phyloP scores from a whole-genome alignment of 2,329 filamentous ascomycete genomes.

The Arthrobotrys sphaeroides region DNA sequence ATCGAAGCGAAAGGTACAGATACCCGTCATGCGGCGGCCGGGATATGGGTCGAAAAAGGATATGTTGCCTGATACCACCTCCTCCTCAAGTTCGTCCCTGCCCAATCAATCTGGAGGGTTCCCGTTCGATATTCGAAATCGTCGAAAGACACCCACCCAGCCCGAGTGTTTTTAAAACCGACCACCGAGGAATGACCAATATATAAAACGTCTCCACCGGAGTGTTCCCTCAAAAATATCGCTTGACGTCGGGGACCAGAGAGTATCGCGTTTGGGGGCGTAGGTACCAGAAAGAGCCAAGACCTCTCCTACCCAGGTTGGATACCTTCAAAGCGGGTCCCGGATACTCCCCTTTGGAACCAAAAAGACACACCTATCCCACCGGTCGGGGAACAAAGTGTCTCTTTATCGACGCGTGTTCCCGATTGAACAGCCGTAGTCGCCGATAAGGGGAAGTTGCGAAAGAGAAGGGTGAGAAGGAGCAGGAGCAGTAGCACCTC shows the following conservation, averaged over 20 bases:
- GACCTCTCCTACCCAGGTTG: slow-evolving; percentile 5
- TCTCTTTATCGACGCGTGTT: slow-evolving; percentile 33
- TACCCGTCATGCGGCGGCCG: slow-evolving; percentile 32
- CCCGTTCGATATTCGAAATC: no score
- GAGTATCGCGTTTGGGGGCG: neutral
- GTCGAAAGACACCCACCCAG: no score
- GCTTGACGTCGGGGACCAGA: neutral
- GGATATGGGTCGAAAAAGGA: neutral
- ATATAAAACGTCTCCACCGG: no score
- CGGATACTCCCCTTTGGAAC: neutral
- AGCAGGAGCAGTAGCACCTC: neutral
- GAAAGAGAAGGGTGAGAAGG: neutral
- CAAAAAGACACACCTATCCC: slow-evolving; percentile 3
- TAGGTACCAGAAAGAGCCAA: slow-evolving; percentile 9
- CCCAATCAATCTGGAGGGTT: no score
- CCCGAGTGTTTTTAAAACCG: no score
- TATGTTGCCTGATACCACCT: neutral
- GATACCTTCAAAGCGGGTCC: neutral
- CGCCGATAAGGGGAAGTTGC: neutral
- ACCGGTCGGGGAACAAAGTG: slow-evolving; percentile 1
- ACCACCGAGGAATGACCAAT: no score
- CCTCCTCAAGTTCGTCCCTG: no score
- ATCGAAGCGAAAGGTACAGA: slow-evolving; percentile 14
- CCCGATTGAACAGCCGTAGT: slow-evolving; percentile 9
- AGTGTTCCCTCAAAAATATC: no score